Evolutionary conservation across 2,329 filamentous ascomycete species (phyloP).

Genomic region (Phialophora chinensis): DNA sequence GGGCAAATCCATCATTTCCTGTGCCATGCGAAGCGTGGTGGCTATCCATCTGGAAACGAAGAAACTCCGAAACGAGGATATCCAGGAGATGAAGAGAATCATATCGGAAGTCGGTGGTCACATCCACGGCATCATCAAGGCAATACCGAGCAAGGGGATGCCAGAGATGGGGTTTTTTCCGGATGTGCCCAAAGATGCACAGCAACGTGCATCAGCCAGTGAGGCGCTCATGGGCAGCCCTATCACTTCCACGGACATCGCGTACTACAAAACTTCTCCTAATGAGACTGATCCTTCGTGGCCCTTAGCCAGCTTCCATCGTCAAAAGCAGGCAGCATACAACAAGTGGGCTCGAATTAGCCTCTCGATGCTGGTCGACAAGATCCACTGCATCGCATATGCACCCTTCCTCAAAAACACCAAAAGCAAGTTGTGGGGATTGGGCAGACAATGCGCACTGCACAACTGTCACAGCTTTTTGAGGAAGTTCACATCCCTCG

Average conservation of each 20-base stretch:
- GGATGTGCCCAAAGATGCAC: constrained; percentile 11
- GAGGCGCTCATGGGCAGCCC: constrained; percentile 31
- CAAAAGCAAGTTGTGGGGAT: constrained; percentile 54
- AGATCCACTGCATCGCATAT: constrained; percentile 53
- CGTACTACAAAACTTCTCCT: constrained; percentile 24
- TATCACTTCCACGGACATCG: constrained; percentile 35
- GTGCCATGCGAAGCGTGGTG: constrained; percentile 50
- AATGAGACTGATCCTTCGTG: constrained; percentile 20
- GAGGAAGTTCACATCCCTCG: constrained; percentile 56
- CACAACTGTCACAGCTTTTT: constrained; percentile 56
- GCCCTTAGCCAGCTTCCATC: constrained; percentile 50
- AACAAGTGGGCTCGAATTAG: constrained; percentile 56
- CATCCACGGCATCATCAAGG: constrained; percentile 51
- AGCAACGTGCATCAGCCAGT: constrained; percentile 27
- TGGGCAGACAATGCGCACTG: constrained; percentile 54
- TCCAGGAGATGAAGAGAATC: constrained; percentile 52
- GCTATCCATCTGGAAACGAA: constrained; percentile 54
- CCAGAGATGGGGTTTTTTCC: constrained; percentile 40
- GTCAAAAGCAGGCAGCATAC: constrained; percentile 49
- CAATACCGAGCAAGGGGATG: constrained; percentile 48
- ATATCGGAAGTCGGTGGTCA: constrained; percentile 51
- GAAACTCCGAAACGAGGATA: constrained; percentile 50
- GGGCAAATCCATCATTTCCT: constrained; percentile 54
- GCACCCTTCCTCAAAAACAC: constrained; percentile 57
- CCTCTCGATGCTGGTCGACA: constrained; percentile 53